Percentiles rank a stretch among this genome's conserved stretches.
These are phyloP conservation scores for Cylindrodendrum hubeiense DNA, from an alignment of 2,329 filamentous ascomycete genomes.

Conservation along the genomic window DNA sequence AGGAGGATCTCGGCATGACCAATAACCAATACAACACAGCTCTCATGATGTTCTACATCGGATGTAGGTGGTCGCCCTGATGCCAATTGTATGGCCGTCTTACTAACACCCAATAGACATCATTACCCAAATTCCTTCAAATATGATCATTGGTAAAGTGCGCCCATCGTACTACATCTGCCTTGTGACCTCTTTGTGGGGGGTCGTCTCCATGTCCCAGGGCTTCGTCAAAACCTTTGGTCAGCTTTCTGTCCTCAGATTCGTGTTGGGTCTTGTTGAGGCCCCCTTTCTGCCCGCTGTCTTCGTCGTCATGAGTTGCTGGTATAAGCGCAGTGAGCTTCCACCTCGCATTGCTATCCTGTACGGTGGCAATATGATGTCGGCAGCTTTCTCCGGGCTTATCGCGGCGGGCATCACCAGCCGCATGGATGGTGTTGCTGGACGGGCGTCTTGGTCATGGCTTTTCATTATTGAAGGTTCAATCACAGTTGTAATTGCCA, in stretches of 20 bases:
- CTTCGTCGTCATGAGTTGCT: constrained; percentile 59
- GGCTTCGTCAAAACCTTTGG: constrained; percentile 22
- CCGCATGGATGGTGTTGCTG: constrained; percentile 46
- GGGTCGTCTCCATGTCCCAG: constrained; percentile 15
- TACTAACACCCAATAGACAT: constrained; percentile 12
- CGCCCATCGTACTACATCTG: constrained; percentile 23
- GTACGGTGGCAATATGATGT: constrained; percentile 72
- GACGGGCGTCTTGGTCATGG: constrained; percentile 64
- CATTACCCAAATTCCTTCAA: constrained; percentile 21
- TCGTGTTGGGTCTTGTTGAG: constrained; percentile 60
- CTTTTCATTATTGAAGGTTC: constrained; percentile 75
- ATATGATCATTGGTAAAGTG: constrained; percentile 24
- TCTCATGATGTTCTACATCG: constrained; percentile 20
- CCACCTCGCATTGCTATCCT: constrained; percentile 71
- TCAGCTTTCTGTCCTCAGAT: constrained; percentile 42
- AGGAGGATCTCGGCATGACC: constrained; percentile 16
- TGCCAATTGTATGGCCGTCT: not conserved
- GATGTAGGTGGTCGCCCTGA: not conserved
- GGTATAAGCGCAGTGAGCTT: constrained; percentile 75
- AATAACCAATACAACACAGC: constrained; percentile 19
- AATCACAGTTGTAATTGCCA: constrained; percentile 41
- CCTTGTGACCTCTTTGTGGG: constrained; percentile 18
- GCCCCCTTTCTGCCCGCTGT: constrained; percentile 65
- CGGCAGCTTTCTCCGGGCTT: constrained; percentile 75
- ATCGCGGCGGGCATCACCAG: constrained; percentile 71